Base-by-base conservation (phyloP, 2,329 filamentous ascomycete species). In the Stagonosporopsis cucurbitacearum region DNA sequence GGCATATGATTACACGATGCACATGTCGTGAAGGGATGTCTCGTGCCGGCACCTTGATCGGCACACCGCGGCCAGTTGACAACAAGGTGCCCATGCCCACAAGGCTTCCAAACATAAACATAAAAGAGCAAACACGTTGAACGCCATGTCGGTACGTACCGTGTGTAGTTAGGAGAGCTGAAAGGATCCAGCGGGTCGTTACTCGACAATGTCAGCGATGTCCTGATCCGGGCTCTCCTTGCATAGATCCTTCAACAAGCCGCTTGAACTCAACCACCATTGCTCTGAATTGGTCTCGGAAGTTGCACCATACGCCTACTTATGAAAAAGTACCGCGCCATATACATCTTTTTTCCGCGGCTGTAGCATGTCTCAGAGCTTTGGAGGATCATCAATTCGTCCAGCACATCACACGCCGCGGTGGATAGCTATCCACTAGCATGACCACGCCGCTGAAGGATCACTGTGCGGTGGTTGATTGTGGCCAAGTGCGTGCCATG, bases 361-460 rank as follows among this genome's bases (percentile, higher is more conserved):
- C 23, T 39, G 47, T 43, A 39, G 37, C 19, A 26, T 56, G 53
- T 56, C 43, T 56, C 42, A 33, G 37, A 48, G 20, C 20, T 32
- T 17, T 15, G 19, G 43, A 13, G 7, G 23, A 40, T 17, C 12
- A 36, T 12, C 25, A 19, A 26, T 46, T 47, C 28, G 25, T 23
- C 20, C 37, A 23, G 42, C 36, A 51, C 30, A 32, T 56, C 42
- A 50, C 47, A 50, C 36, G 47, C 26, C 32, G 39, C 43, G 47
- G 41, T 43, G 23, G 11, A 28, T 33, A 22, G 37, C 4, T 15
- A 25, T 26, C 19, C 19, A 47, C 37, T 43, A 51, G 53, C 37
- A 51, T 19, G 12, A 43, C 48, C 8, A 41, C 43, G 48, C 43
- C 47, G 47, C 43, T 47, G 37, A 35, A 51, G 30, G 42, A 56